Evolutionary conservation across 306 rosid genomes (phyloP).

Genomic region (Glycine tomentella): DNA sequence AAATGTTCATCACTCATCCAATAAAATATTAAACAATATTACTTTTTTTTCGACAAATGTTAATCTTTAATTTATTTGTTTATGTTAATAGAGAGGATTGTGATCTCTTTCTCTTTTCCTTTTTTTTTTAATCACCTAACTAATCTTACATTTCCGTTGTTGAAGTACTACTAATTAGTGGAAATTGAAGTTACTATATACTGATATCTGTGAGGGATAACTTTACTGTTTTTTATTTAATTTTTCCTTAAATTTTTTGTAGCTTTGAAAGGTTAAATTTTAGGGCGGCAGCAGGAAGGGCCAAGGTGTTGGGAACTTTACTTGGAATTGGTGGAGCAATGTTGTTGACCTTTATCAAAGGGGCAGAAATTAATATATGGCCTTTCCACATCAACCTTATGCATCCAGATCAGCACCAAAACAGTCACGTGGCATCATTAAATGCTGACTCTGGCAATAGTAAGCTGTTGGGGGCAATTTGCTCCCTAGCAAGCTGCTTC

Average conservation of each 20-base stretch:
- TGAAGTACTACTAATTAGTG: background rate
- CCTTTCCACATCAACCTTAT: slow-evolving; percentile 64
- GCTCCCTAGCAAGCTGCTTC: slow-evolving; percentile 52
- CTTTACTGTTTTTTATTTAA: background rate
- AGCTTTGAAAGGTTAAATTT: slow-evolving; percentile 1
- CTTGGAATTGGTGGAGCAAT: slow-evolving; percentile 84
- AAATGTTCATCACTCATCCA: background rate
- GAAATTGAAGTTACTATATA: background rate
- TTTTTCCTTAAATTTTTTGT: no score
- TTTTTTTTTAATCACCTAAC: no score
- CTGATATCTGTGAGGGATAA: background rate
- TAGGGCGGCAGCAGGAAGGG: slow-evolving; percentile 58
- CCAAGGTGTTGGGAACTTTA: slow-evolving; percentile 67
- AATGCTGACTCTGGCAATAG: background rate
- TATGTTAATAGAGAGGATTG: no score
- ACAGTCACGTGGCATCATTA: slow-evolving; percentile 14
- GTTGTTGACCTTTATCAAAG: slow-evolving; percentile 68
- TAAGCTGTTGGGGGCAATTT: slow-evolving; percentile 43
- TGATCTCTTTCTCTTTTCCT: no score
- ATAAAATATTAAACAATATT: no score
- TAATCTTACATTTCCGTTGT: no score
- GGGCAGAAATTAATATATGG: slow-evolving; percentile 61
- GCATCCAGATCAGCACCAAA: slow-evolving; percentile 35
- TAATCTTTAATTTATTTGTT: no score
- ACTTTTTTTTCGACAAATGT: no score